Conservation (phyloP, 2,329 filamentous ascomycete genomes). For the Seiridium cupressi region DNA sequence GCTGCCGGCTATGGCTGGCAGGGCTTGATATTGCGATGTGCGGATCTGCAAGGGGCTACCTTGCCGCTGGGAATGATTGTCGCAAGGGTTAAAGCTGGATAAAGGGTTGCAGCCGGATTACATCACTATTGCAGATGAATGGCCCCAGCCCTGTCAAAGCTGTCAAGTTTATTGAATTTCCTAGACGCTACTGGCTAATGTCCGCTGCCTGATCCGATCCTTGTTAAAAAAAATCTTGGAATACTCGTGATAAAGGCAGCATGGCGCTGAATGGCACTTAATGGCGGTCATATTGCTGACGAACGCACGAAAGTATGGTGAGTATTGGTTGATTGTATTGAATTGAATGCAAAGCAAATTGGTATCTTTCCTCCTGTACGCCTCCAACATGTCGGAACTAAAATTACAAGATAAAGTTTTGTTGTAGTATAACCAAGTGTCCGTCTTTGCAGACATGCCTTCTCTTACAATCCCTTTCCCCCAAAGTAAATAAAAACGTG, state of each 20-base stretch:
- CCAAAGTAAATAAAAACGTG: neutral
- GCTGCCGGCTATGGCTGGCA: neutral
- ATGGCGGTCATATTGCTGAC: no score
- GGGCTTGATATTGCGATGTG: slow-evolving; percentile 1
- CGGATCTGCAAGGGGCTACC: neutral
- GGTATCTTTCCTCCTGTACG: slow-evolving; percentile 3
- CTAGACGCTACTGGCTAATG: neutral
- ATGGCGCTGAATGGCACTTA: no score
- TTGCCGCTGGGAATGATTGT: neutral
- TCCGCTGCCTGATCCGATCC: neutral
- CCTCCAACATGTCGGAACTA: neutral
- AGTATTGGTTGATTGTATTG: neutral
- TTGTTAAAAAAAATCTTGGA: no score
- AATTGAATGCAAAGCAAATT: slow-evolving; percentile 2
- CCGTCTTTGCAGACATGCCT: neutral
- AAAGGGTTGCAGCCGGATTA: neutral
- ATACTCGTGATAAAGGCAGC: no score
- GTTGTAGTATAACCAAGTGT: neutral
- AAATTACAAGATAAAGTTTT: neutral
- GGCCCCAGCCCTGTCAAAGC: neutral
- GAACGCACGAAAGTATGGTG: neutral
- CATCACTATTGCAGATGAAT: neutral
- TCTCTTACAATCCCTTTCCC: neutral
- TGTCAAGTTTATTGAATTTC: neutral
- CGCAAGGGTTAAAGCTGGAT: neutral